phyloP scores from a whole-genome alignment of 2,329 filamentous ascomycete species.

The Mycocentrospora acerina region DNA sequence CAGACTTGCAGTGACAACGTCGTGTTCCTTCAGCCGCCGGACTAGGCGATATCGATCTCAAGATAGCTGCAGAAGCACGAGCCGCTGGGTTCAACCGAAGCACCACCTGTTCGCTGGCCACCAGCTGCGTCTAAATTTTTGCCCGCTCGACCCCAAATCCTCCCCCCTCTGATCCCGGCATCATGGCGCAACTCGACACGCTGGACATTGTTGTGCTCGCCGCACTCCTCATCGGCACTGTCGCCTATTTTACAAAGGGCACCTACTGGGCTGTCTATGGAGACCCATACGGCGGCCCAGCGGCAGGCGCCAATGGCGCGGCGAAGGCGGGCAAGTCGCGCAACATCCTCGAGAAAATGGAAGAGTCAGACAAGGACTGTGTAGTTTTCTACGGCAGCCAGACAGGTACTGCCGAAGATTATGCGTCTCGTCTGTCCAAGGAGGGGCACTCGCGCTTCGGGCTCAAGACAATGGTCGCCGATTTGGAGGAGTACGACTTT shows the following conservation, averaged over 20 bases:
- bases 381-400: slow-evolving; percentile 98
- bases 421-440: slow-evolving; percentile 93
- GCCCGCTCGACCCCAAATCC: slow-evolving; percentile 18
- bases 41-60: no score
- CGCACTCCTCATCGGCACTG: slow-evolving; percentile 78
- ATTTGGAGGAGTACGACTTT: slow-evolving; percentile 96
- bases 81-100: slow-evolving; percentile 16
- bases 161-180: slow-evolving; percentile 32
- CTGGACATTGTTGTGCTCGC: slow-evolving; percentile 91
- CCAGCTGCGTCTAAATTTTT: slow-evolving; percentile 21
- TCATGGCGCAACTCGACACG: slow-evolving; percentile 94
- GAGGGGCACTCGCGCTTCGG: slow-evolving; percentile 96
- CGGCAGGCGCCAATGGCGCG: slow-evolving; percentile 65
- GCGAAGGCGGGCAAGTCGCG: slow-evolving; percentile 81
- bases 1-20: neutral
- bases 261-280: slow-evolving; percentile 87
- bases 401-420: slow-evolving; percentile 97
- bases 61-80: slow-evolving; percentile 10
- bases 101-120: slow-evolving; percentile 17
- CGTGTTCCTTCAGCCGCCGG: no score
- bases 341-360: slow-evolving; percentile 94
- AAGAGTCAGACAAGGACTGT: slow-evolving; percentile 94
- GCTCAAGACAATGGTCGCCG: slow-evolving; percentile 96
- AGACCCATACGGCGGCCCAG: slow-evolving; percentile 80
- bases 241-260: slow-evolving; percentile 98